Evolutionary conservation across 2,329 filamentous ascomycete species (phyloP), one percentile per base, ranked within the genome.

Genomic region (Thielaviopsis musarum): DNA sequence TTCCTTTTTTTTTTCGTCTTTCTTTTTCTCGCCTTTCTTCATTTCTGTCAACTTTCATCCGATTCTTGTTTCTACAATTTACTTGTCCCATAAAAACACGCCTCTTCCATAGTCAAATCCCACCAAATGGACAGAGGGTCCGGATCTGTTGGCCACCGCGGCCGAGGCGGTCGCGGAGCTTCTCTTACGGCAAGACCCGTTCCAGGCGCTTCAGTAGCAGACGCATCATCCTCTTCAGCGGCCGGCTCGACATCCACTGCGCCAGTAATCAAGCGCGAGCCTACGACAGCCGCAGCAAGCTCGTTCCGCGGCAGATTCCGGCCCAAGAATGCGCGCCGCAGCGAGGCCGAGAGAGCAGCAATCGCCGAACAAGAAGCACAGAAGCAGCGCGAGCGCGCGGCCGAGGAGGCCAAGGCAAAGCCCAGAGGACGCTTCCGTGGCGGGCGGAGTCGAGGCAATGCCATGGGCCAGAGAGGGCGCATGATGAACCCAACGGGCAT

Each of bases 291-390:
- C n/a, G 24, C 61, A 1, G 24, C 59, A 15, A 59, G 54, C 30
- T 57, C 70, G n/a, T 66, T 67, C 21, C 62, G 66, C 10, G 70
- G 69, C 48, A 71, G 76, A 45, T 77, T 78, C 57, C 72, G 71
- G 57, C 76, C 76, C 30, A 77, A 73, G 63, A 75, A 73, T 61
- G 66, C 77, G 54, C 72, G 76, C 58, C 69, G 76, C 71, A 75
- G 78, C 67, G 75, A 77, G 59, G 72, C 73, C 6, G 75, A 77
- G 57, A 69, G 76, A 65, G 74, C 76, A 58, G 71, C 64, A 56
- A 67, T 78, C 10, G 76, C 76, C 53, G 69, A 72, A 13, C 69
- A 73, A 58, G 73, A 75, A 62, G 69, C 72, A 58, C 69, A 73
- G 60, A 75, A 75, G 62, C 71, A 72, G 1, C 70, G 63, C 38